Evolutionary conservation across 805 yeast species (phyloP), one percentile per base, ranked within the genome.

Genomic region (Suhomyces tanzawaensis): DNA sequence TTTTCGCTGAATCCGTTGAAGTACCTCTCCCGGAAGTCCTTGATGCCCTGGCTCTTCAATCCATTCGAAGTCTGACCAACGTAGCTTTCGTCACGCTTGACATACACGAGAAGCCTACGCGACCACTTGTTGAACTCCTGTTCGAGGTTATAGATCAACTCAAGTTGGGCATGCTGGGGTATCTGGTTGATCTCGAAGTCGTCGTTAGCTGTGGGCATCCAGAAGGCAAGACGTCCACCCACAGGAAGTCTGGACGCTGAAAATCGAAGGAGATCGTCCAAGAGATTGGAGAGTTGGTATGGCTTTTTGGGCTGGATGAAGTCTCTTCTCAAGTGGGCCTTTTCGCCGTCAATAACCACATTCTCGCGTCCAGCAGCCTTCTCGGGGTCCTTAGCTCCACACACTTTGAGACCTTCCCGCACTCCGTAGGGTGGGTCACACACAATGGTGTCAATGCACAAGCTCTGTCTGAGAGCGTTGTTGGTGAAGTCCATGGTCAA

Each of bases 381-480:
- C 2, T 82, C 81, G 35, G 82, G 76, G 44, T 74, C 62, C 46
- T 75, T 79, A 4, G 95, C 85, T 4, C 99, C 99, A 39, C 95
- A 78, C 1, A 89, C 96, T 57, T 88, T 89, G 37, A 93, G 75
- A 3, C 98, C 95, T 60, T 93, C 99, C 49, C 99, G 72, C 2
- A 93, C 95, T 9, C 99, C 99, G 59, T 93, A 93, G 0, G 99
- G 99, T 2, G 99, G 99, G 62, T 93, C 99, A 56, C 97, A 89
- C 2, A 91, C 77, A 4, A 93, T 91, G 1, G 85, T 72, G 56
- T 93, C 96, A 11, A 93, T 71, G 19, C 48, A 55, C 17, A 93
- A 61, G 45, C 74, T 71, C 0, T 58, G 41, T 47, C 96, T 71
- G 37, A 93, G 68, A 3, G 96, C 83, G 58, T 85, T 84, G 57